Base-by-base conservation (phyloP, 179 eudicot genomes). In the Corrigiola litoralis region DNA sequence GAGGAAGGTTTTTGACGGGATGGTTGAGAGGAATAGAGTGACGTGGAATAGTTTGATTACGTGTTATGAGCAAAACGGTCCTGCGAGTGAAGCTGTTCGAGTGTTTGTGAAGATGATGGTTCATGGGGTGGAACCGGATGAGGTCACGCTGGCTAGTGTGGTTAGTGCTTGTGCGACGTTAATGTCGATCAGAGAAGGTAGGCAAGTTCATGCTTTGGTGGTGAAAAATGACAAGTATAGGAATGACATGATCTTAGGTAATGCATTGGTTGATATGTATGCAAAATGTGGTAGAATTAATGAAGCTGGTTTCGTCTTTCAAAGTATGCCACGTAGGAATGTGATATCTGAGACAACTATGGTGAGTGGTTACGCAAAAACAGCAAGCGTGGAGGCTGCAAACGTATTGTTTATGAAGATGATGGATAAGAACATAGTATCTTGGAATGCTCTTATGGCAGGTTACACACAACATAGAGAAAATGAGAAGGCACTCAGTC, bases 371-470 rank as follows among this genome's bases (percentile, higher is more conserved):
- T 86, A 86, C 70, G 92, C 92, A 14, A 88, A 80, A 66, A 79
- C 75, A 1, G 79, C 92, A 10, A 79, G 82, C 63, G 82, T 86
- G 27, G 68, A 73, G 60, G 70, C 74, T 51, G 96, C 96, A 17
- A 78, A 79, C 59, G 67, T 64, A 9, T 65, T 88, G 77, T 86
- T 88, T 75, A 52, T 72, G 56, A 77, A 80, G 68, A 88, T 88
- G 96, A 77, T 57, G 57, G 84, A 89, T 67, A 87, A 70, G 75
- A 87, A 84, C 60, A 67, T 85, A 17, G 87, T 89, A 20, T 80
- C 90, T 61, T 89, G 90, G 94, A 89, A 89, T 76, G 96, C 96
- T n/a, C 90, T 89, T 41, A 89, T 89, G 75, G 85, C 96, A 24
- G 94, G 96, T 11, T 89, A 87, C 58, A 77, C 89, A 23, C 90